Percentiles rank a stretch among this genome's conserved stretches.
phyloP scores from a whole-genome alignment of 768 basidiomycete species.

The Serpula lacrymans region DNA sequence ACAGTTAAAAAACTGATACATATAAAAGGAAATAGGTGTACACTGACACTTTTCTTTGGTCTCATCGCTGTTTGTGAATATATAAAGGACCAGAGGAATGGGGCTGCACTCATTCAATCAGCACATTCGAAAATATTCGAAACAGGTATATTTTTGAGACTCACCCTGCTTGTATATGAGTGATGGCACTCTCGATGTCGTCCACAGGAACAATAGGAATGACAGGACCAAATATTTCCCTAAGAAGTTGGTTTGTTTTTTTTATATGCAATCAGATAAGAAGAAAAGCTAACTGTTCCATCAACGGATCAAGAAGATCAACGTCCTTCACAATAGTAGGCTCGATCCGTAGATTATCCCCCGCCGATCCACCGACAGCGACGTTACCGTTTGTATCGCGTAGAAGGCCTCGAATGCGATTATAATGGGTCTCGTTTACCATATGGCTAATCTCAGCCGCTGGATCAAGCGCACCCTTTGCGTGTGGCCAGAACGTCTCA shows the following conservation, averaged over 20 bases:
- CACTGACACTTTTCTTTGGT: slow-evolving; percentile 23
- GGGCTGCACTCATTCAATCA: slow-evolving; percentile 29
- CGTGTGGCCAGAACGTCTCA: slow-evolving; percentile 46
- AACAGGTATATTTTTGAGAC: slow-evolving; percentile 8
- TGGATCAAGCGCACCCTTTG: slow-evolving; percentile 41
- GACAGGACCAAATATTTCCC: slow-evolving; percentile 69
- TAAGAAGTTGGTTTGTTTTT: too few relatives aligned
- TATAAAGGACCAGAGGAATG: slow-evolving; percentile 55
- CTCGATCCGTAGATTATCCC: slow-evolving; percentile 40
- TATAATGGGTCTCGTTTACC: slow-evolving; percentile 46
- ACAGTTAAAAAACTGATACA: not conserved
- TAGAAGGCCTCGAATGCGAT: slow-evolving; percentile 47
- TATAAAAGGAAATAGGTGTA: not conserved
- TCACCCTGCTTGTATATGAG: slow-evolving; percentile 46
- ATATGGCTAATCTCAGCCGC: slow-evolving; percentile 41
- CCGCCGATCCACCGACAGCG: slow-evolving; percentile 43
- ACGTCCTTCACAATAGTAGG: slow-evolving; percentile 57
- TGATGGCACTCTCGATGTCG: slow-evolving; percentile 48
- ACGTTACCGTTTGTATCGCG: slow-evolving; percentile 48
- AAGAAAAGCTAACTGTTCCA: slow-evolving; percentile 42
- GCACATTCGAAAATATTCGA: not conserved
- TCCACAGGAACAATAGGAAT: slow-evolving; percentile 58
- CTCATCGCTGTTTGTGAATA: slow-evolving; percentile 47
- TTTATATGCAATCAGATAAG: too few relatives aligned
- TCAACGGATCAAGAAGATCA: slow-evolving; percentile 45